phyloP scores from a whole-genome alignment of 495 filamentous ascomycete genomes.

The Baudoinia panamericana region DNA sequence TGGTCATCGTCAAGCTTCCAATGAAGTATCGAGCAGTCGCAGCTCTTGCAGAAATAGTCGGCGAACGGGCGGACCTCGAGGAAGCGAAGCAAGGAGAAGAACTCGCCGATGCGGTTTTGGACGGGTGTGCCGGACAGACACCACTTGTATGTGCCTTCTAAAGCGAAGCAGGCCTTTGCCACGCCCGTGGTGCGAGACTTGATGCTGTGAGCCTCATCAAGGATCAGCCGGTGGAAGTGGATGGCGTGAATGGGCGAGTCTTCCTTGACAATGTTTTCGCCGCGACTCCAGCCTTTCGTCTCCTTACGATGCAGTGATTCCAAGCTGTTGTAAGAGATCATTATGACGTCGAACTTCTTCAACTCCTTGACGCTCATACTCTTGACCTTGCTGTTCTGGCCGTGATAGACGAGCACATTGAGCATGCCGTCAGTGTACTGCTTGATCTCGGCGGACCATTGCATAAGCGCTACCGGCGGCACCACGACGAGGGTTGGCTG shows the following conservation, averaged over 20 bases:
- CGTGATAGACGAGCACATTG: conserved; percentile 80
- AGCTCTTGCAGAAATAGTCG: conserved; percentile 81
- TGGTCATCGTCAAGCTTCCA: conserved; percentile 63
- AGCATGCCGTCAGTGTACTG: conserved; percentile 82
- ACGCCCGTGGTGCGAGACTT: conserved; percentile 80
- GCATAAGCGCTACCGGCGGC: conserved; percentile 90
- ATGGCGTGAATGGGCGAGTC: conserved; percentile 79
- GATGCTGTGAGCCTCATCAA: conserved; percentile 95
- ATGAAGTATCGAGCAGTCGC: conserved; percentile 64
- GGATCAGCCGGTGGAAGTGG: conserved; percentile 76
- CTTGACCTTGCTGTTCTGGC: conserved; percentile 71
- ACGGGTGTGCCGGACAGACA: conserved; percentile 90
- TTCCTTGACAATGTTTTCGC: conserved; percentile 61
- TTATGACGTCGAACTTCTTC: conserved; percentile 74
- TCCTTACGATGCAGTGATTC: conserved; percentile 88
- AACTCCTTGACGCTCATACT: conserved; percentile 57
- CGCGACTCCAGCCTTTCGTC: conserved; percentile 75
- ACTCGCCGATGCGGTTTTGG: conserved; percentile 93
- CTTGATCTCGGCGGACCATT: conserved; percentile 88
- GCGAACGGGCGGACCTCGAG: conserved; percentile 77
- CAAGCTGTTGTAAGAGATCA: conserved; percentile 86
- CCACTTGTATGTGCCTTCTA: conserved; percentile 79
- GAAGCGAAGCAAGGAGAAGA: conserved; percentile 89
- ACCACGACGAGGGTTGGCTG: conserved; percentile 77
- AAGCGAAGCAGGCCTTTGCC: conserved; percentile 84